Evolutionary conservation across 805 yeast genomes (phyloP).

Genomic region (Teunomyces atbi): DNA sequence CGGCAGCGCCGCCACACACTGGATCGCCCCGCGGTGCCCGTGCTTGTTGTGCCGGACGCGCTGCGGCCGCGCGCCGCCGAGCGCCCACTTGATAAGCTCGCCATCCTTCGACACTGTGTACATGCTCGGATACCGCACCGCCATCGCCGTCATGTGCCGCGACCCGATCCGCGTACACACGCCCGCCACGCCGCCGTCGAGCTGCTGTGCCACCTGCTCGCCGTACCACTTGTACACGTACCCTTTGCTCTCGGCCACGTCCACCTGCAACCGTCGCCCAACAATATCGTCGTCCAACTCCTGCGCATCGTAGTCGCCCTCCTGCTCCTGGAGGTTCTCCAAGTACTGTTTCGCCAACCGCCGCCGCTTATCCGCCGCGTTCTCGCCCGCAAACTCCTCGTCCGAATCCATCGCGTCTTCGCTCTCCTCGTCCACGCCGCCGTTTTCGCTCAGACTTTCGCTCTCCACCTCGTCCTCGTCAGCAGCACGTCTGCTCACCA

Average conservation of each 20-base stretch:
- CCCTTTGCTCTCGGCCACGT: constrained; percentile 89
- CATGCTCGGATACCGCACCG: constrained; percentile 59
- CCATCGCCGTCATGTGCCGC: constrained; percentile 53
- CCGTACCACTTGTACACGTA: constrained; percentile 69
- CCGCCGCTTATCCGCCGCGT: constrained; percentile 91
- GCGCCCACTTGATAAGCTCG: constrained; percentile 78
- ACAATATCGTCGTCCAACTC: constrained; percentile 88
- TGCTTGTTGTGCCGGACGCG: constrained; percentile 66
- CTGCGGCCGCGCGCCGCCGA: constrained; percentile 55
- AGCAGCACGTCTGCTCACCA: constrained; percentile 12
- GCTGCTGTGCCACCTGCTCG: constrained; percentile 42
- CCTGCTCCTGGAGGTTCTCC: constrained; percentile 63
- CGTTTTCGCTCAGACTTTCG: constrained; percentile 9
- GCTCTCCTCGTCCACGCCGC: constrained; percentile 27
- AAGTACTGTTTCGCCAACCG: constrained; percentile 91
- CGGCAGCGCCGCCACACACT: constrained; percentile 77
- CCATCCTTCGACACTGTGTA: constrained; percentile 83
- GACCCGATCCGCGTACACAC: constrained; percentile 58
- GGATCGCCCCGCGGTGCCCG: constrained; percentile 75
- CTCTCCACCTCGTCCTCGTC: constrained; percentile 50
- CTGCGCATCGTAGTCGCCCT: constrained; percentile 68
- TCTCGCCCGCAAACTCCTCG: constrained; percentile 71
- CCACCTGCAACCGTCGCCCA: constrained; percentile 74
- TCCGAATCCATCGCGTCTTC: constrained; percentile 54
- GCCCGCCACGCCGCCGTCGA: constrained; percentile 32